These are phyloP conservation scores for Leucosporidium creatinivorum DNA, from an alignment of 768 basidiomycete species.

Conservation along the genomic window DNA sequence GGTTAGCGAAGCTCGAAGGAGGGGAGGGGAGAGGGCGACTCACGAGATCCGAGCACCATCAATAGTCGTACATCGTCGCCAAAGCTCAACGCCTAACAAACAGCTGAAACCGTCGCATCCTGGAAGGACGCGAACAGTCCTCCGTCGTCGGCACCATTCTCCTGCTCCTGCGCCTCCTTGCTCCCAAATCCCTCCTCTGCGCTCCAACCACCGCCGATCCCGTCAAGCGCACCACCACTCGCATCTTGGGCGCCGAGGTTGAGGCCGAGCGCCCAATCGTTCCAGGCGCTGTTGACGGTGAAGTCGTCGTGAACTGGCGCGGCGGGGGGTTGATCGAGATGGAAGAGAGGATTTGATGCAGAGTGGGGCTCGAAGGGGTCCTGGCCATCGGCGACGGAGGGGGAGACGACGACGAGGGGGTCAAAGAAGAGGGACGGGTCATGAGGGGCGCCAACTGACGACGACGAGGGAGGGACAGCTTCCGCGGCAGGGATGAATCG, in stretches of 20 bases:
- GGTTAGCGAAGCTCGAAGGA: too few relatives aligned
- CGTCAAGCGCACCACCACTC: too few relatives aligned
- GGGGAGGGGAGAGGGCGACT: too few relatives aligned
- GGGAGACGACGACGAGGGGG: not conserved
- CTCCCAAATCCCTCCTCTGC: too few relatives aligned
- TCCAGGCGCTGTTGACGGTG: slow-evolving; percentile 16
- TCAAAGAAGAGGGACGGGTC: not conserved
- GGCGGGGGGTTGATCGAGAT: slow-evolving; percentile 9
- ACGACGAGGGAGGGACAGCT: slow-evolving; percentile 10
- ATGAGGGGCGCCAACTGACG: not conserved
- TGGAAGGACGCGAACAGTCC: slow-evolving; percentile 26
- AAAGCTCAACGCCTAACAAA: slow-evolving; percentile 13
- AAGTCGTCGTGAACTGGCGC: not conserved
- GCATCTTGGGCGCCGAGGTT: not conserved
- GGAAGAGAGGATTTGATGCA: slow-evolving; percentile 24
- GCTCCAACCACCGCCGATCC: too few relatives aligned
- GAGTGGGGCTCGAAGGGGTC: not conserved
- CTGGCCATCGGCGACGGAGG: not conserved
- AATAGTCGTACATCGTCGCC: not conserved
- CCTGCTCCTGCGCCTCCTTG: too few relatives aligned
- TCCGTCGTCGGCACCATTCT: not conserved
- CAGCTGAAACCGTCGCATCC: slow-evolving; percentile 13
- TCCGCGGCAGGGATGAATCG: slow-evolving; percentile 32
- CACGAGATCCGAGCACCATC: too few relatives aligned
- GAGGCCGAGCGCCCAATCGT: slow-evolving; percentile 15